Evolutionary conservation across 805 yeast species (phyloP), one percentile per base, ranked within the genome.

Genomic region (Wickerhamiella slavikovae): DNA sequence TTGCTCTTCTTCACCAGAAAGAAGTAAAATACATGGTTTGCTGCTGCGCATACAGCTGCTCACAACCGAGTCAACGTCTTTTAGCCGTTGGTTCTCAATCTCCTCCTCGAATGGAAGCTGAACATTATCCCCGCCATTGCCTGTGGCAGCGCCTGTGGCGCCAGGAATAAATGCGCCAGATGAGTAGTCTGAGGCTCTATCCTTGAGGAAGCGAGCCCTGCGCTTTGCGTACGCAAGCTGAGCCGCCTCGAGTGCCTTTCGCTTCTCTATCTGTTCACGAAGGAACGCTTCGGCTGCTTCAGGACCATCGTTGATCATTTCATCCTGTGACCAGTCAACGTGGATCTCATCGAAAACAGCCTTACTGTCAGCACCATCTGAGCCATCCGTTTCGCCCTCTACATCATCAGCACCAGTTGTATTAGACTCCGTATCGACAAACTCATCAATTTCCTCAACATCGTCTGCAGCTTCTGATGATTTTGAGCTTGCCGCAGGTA

Each of bases 341-440:
- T 39, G 30, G 15, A 36, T 22, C 27, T 38, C 35, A 17, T 38
- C 43, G 16, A 64, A 55, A 14, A 68, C 54, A 38, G 64, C 67
- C 11, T 66, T 64, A 39, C 92, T 59, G 13, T 36, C 43, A 15
- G 43, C 48, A 8, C 22, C 27, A 17, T 43, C 35, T n/a, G 42
- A 45, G 23, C 38, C 44, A 10, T 40, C 45, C 31, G 48, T 34
- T 10, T 35, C 41, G 9, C 19, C 29, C n/a, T 28, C 28, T 9
- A 23, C 35, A 15, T 27, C 34, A 10, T 70, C 64, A 20, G 66
- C 66, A 20, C 64, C 66, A 29, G 63, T 60, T 29, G 74, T 69
- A 33, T 71, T 89, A 49, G 74, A 75, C 48, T 77, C 92, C 23
- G 25, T 37, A 11, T 27, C 27, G 7, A 9, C 24, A 22, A n/a